These are phyloP conservation scores for Penicillium tannophilum DNA, from an alignment of 495 filamentous ascomycete genomes.

Conservation along the genomic window DNA sequence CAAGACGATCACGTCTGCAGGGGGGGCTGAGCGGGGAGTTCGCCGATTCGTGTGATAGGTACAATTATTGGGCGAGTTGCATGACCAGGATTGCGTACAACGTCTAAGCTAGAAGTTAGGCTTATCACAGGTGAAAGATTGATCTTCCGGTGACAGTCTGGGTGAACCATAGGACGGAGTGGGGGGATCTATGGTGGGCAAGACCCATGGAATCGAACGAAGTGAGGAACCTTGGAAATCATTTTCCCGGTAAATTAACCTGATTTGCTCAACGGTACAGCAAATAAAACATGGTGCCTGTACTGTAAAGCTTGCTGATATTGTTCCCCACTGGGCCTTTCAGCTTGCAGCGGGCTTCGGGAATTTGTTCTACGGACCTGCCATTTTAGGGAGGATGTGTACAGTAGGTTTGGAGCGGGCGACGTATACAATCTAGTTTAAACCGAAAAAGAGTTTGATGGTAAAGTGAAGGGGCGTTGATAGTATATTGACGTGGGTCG, in stretches of 20 bases:
- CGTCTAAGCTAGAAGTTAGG: conserved; percentile 5
- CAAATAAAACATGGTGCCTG: conserved; percentile 20
- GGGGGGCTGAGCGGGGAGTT: conserved; percentile 16
- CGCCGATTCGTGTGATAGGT: conserved; percentile 19
- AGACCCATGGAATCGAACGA: conserved; percentile 20
- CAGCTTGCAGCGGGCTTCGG: background rate
- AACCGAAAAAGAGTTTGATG: background rate
- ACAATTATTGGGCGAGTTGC: conserved; percentile 13
- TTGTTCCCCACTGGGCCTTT: conserved; percentile 4
- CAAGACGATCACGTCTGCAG: conserved; percentile 16
- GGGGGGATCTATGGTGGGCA: background rate
- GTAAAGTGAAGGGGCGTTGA: background rate
- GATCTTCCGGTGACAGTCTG: conserved; percentile 22
- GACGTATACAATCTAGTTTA: background rate
- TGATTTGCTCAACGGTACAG: conserved; percentile 1
- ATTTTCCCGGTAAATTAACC: conserved; percentile 16
- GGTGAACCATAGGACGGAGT: conserved; percentile 15
- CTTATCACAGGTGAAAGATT: conserved; percentile 21
- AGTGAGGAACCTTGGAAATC: conserved; percentile 15
- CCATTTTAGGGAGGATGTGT: conserved; percentile 1
- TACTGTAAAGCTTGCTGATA: conserved; percentile 2
- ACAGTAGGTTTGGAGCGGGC: background rate
- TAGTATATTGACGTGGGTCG: background rate
- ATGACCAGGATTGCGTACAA: conserved; percentile 4
- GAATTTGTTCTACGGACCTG: conserved; percentile 5